Evolutionary conservation across 163 green algal genomes (phyloP).

Genomic region (Prototheca wickerhamii): DNA sequence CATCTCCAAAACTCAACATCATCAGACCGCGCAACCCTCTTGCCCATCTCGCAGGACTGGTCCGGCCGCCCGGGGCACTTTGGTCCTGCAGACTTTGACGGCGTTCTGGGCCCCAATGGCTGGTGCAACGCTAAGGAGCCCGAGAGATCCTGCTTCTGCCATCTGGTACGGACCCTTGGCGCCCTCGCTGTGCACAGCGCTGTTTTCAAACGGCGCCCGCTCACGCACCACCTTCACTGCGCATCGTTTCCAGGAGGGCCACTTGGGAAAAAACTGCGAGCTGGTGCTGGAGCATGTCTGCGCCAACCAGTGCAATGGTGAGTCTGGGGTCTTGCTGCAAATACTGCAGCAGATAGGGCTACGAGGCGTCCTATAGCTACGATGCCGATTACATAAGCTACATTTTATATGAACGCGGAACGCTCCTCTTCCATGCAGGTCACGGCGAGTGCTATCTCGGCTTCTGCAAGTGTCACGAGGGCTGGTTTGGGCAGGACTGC

Average conservation of each 20-base stretch:
- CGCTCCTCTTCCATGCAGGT: constrained; percentile 18
- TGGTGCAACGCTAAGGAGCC: constrained; percentile 21
- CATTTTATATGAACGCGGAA: background rate
- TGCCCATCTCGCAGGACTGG: no score
- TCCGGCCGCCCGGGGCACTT: no score
- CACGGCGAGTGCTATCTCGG: constrained; percentile 47
- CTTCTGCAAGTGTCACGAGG: constrained; percentile 57
- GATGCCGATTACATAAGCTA: background rate
- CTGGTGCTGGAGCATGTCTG: constrained; percentile 38
- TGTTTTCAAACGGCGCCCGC: no score
- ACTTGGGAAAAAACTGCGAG: constrained; percentile 38
- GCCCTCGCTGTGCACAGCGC: no score
- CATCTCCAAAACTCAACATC: no score
- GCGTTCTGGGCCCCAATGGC: constrained; percentile 14
- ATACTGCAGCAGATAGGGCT: no score
- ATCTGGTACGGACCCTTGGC: background rate
- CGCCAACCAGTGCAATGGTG: constrained; percentile 48
- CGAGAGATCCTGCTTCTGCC: constrained; percentile 12
- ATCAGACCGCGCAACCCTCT: no score
- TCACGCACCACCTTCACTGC: no score
- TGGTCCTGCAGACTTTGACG: constrained; percentile 1
- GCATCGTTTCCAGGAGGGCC: constrained; percentile 49
- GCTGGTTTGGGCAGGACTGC: constrained; percentile 43
- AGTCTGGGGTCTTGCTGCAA: background rate
- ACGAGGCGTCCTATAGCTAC: no score